Percentiles rank a stretch among this genome's conserved stretches.
Evolutionary conservation across 192 early-diverging fungal genomes (phyloP).

Genomic region (Coemansia sp.): DNA sequence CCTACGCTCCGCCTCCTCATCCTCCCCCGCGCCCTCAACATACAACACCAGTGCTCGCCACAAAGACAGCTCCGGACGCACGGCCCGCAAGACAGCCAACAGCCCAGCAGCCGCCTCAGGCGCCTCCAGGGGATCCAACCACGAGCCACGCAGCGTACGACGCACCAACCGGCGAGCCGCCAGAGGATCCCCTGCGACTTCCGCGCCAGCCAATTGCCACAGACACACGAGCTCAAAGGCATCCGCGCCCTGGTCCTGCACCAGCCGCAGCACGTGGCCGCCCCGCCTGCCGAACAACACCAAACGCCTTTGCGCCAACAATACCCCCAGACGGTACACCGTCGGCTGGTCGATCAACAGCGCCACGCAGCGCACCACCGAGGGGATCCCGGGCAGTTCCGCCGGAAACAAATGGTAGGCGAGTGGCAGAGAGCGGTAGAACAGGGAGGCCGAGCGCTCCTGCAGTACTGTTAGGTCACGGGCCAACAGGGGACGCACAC

Average conservation of each 20-base stretch:
- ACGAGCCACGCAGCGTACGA: constrained; percentile 8
- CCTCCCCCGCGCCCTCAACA: neutral
- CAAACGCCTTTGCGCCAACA: constrained; percentile 16
- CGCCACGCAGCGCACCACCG: constrained; percentile 36
- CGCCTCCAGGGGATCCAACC: constrained; percentile 19
- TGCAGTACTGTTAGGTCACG: constrained; percentile 49
- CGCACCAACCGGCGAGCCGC: constrained; percentile 11
- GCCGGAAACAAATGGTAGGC: constrained; percentile 44
- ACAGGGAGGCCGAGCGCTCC: constrained; percentile 41
- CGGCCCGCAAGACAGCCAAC: constrained; percentile 41
- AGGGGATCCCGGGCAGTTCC: constrained; percentile 25
- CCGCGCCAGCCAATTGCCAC: constrained; percentile 56
- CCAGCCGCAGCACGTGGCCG: constrained; percentile 14
- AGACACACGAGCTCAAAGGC: constrained; percentile 59
- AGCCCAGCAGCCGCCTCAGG: constrained; percentile 55
- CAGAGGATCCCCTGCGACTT: constrained; percentile 28
- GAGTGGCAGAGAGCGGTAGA: constrained; percentile 38
- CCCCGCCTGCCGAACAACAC: constrained; percentile 24
- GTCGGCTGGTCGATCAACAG: constrained; percentile 53
- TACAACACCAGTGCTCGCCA: constrained; percentile 5
- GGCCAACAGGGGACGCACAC: constrained; percentile 16
- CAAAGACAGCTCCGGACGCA: constrained; percentile 18
- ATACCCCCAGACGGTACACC: constrained; percentile 43
- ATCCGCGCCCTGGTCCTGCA: constrained; percentile 41
- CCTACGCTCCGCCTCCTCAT: neutral